Evolutionary conservation across 768 basidiomycete genomes (phyloP).

Genomic region (Podaxis pistillaris): DNA sequence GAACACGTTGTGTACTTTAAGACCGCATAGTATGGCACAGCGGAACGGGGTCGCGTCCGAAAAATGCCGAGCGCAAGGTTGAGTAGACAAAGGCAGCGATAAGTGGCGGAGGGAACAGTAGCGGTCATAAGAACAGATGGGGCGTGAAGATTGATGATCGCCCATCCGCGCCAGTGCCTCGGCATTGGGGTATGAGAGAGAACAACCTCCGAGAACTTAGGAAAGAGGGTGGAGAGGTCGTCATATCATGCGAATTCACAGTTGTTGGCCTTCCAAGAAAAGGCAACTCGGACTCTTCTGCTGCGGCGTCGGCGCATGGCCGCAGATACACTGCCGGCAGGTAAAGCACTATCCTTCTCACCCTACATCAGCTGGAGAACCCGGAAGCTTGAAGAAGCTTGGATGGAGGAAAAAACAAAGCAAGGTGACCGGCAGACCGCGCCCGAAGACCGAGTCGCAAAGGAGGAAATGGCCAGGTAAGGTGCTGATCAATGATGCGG

Average conservation of each 20-base stretch:
- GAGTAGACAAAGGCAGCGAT: background rate
- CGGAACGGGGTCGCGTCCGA: background rate
- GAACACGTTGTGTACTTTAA: background rate
- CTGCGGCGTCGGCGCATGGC: background rate
- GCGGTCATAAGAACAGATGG: background rate
- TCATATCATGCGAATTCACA: background rate
- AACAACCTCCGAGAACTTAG: background rate
- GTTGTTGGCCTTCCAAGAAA: background rate
- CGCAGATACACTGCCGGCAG: constrained; percentile 4
- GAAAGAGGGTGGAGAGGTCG: background rate
- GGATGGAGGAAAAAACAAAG: constrained; percentile 6
- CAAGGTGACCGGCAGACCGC: constrained; percentile 11
- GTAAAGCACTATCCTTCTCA: constrained; percentile 3
- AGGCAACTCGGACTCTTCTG: constrained; percentile 1
- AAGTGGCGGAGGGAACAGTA: background rate
- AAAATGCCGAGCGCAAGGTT: background rate
- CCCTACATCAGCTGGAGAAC: constrained; percentile 13
- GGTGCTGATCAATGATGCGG: constrained; percentile 6
- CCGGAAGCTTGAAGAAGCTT: constrained; percentile 12
- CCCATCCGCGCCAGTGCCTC: background rate
- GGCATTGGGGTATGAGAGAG: constrained; percentile 1
- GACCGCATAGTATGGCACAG: background rate
- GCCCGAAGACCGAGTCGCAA: constrained; percentile 6
- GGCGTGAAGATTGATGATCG: background rate
- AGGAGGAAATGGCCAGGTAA: constrained; percentile 2